These are phyloP conservation scores for Angophora floribunda DNA, from an alignment of 345 rosid genomes.

Conservation along the genomic window DNA sequence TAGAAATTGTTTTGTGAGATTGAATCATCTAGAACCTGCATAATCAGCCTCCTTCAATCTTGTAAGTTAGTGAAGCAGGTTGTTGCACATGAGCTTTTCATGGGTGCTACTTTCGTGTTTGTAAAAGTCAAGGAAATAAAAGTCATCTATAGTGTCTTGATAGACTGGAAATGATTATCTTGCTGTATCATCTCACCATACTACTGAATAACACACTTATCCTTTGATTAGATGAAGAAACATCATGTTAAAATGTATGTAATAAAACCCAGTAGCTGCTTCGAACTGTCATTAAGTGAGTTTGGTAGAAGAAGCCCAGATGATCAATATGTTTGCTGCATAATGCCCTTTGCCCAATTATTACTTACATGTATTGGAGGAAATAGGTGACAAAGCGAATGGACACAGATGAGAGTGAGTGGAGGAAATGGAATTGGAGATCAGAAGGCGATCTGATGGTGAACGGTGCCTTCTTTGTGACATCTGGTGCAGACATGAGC, in stretches of 20 bases:
- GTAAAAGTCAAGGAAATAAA: not conserved
- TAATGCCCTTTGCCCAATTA: not conserved
- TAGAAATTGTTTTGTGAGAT: not conserved
- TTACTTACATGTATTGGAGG: not conserved
- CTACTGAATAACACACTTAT: not conserved
- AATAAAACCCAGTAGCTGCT: not conserved
- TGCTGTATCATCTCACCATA: not conserved
- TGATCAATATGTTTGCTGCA: not conserved
- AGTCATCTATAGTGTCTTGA: not conserved
- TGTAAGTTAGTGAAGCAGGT: not conserved
- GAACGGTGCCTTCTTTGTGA: slow-evolving; percentile 5
- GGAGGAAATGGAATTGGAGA: slow-evolving; percentile 11
- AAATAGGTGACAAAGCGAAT: slow-evolving; percentile 6
- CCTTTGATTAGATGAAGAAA: not conserved
- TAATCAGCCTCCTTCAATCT: not conserved
- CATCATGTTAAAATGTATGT: not conserved
- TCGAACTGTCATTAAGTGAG: not conserved
- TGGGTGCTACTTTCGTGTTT: not conserved
- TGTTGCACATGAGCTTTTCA: not conserved
- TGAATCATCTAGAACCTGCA: not conserved
- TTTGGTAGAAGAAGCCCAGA: not conserved
- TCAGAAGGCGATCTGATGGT: slow-evolving; percentile 4
- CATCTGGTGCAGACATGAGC: not conserved
- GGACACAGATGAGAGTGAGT: slow-evolving; percentile 7
- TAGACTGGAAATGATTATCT: not conserved